Evolutionary conservation across 2,329 filamentous ascomycete genomes (phyloP).

Genomic region (Diplodia sapinea): DNA sequence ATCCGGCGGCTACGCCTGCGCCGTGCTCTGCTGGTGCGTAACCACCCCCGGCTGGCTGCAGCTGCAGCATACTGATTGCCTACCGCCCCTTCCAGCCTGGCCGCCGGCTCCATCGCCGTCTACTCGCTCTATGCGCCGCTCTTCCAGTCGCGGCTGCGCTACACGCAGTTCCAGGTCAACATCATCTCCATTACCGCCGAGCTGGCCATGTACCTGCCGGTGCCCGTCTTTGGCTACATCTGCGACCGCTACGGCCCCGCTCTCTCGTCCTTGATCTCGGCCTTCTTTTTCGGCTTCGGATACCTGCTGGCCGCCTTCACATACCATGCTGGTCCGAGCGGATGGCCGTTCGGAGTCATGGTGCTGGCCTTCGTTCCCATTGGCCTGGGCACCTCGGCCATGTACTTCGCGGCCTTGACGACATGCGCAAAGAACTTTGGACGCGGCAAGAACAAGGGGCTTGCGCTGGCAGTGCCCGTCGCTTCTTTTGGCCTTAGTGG

Average conservation of each 20-base stretch:
- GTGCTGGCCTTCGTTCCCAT: conserved; percentile 81
- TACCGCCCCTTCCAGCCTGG: conserved; percentile 55
- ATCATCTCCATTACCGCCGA: conserved; percentile 85
- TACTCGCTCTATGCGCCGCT: conserved; percentile 94
- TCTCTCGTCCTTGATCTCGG: conserved; percentile 74
- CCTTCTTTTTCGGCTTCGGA: conserved; percentile 75
- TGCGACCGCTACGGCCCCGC: conserved; percentile 88
- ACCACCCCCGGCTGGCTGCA: not conserved
- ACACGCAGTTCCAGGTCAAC: conserved; percentile 92
- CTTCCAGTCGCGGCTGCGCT: conserved; percentile 84
- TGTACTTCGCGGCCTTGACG: conserved; percentile 91
- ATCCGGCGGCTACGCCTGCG: conserved; percentile 65
- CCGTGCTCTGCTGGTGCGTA: conserved; percentile 59
- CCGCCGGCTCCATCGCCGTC: conserved; percentile 88
- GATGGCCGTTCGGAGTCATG: conserved; percentile 82
- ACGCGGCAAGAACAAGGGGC: conserved; percentile 80
- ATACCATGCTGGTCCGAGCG: conserved; percentile 66
- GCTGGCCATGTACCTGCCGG: conserved; percentile 88
- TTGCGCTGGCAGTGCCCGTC: conserved; percentile 89
- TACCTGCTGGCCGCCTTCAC: conserved; percentile 83
- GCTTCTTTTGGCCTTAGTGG: conserved; percentile 91
- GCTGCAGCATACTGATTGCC: not conserved
- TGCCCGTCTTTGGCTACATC: conserved; percentile 85
- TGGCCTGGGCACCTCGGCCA: conserved; percentile 80
- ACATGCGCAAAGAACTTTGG: conserved; percentile 99